Percentiles rank a stretch among this genome's conserved stretches.
phyloP scores from a whole-genome alignment of 2,329 filamentous ascomycete species.

The Aciculosporium take region DNA sequence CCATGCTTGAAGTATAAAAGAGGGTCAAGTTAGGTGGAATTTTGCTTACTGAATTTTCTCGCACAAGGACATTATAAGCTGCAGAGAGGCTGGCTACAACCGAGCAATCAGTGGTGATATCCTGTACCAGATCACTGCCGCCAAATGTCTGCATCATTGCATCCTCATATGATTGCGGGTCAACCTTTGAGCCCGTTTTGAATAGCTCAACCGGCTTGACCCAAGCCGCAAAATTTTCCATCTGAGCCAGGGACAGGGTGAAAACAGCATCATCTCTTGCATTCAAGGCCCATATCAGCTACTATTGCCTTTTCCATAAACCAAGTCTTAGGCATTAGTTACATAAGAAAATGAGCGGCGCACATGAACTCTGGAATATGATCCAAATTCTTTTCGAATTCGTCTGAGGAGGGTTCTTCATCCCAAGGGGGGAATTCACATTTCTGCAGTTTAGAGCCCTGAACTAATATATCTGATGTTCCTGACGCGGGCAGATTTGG shows the following conservation, averaged over 20 bases:
- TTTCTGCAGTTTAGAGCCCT: slow-evolving; percentile 67
- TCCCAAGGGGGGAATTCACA: slow-evolving; percentile 78
- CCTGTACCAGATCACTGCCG: slow-evolving; percentile 76
- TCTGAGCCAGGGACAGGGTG: slow-evolving; percentile 60
- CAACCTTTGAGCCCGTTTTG: slow-evolving; percentile 8
- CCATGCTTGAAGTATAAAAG: neutral
- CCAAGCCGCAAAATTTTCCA: slow-evolving; percentile 70
- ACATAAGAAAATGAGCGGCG: neutral
- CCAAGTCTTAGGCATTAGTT: neutral
- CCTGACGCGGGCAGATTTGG: neutral
- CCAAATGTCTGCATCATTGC: slow-evolving; percentile 41
- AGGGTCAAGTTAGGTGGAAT: neutral
- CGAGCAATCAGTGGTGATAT: slow-evolving; percentile 90
- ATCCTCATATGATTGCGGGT: slow-evolving; percentile 19
- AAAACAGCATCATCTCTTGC: slow-evolving; percentile 54
- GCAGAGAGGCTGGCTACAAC: slow-evolving; percentile 92
- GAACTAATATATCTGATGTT: slow-evolving; percentile 44
- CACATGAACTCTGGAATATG: neutral
- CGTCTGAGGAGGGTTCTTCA: slow-evolving; percentile 39
- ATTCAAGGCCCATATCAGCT: slow-evolving; percentile 7
- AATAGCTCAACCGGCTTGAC: slow-evolving; percentile 58
- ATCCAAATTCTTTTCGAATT: slow-evolving; percentile 37
- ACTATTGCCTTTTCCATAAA: too few relatives aligned
- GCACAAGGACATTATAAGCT: slow-evolving; percentile 53
- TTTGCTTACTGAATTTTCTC: slow-evolving; percentile 47